Base-by-base conservation (phyloP, 768 basidiomycete genomes). In the Panaeolus cyanescens region DNA sequence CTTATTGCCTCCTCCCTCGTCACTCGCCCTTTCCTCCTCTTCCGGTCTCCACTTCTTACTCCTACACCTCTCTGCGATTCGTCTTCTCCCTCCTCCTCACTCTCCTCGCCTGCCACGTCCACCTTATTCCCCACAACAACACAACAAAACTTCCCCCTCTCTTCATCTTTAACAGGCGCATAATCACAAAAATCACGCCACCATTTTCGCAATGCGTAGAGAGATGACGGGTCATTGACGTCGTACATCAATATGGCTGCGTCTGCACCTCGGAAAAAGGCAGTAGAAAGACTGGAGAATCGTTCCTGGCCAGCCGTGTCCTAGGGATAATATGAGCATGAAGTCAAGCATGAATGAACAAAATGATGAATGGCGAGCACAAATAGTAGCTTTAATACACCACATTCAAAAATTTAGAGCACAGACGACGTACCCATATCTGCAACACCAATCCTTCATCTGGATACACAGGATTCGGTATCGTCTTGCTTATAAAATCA, bases 251-350 rank as follows among this genome's bases (percentile, higher is more conserved):
- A 82, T 15, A 95, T 62, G 1, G 83, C 91, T 1, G 92, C 93
- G 67, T 94, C 92, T 2, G 92, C 91, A 1, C 91, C 91, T 5
- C 93, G 85, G 66, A 93, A 95, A 75, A 95, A 95, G 0, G 93
- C 92, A 0, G 84, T 79, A 0, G 92, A 92, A 17, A 95, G 81
- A 37, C 84, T 88, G 1, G 92, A 92, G 76, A 95, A 95, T 4
- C 93, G 85, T 68, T 95, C 93, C 71, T 95, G 93, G 2, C 93
- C 93, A 1, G 92, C 91, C 0, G 91, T 93, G 68, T 94, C 92
- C 89, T 92, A 65, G 20, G 61, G 58, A 25, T 55, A 33, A 34
- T 40, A 37, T 33, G n/a, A 25, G 13, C 2, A 1, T 13, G 13
- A 34, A 34, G 33, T 13, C 6, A 34, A 34, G 33, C 33, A 34